Evolutionary conservation across 495 filamentous ascomycete species (phyloP).

Genomic region (Aspergillus asperescens): DNA sequence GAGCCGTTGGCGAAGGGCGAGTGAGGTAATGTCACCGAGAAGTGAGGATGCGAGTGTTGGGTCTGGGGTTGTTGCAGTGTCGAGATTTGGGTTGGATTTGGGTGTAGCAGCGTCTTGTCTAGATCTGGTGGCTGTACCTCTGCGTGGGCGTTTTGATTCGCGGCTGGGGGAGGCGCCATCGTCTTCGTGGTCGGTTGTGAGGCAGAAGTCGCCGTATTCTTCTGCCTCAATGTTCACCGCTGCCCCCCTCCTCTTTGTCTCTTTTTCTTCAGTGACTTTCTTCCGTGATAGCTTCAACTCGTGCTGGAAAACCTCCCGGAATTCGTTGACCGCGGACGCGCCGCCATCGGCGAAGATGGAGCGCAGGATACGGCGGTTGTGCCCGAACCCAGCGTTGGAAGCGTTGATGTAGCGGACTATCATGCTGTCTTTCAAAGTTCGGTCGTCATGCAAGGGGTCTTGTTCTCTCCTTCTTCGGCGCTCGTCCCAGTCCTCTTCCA

Average conservation of each 20-base stretch:
- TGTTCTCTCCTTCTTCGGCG: constrained; percentile 32
- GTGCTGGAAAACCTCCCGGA: constrained; percentile 54
- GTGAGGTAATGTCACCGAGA: constrained; percentile 52
- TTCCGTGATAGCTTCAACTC: constrained; percentile 44
- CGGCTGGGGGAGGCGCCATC: constrained; percentile 27
- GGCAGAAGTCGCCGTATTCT: constrained; percentile 52
- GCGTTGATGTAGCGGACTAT: constrained; percentile 50
- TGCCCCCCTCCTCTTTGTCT: constrained; percentile 36
- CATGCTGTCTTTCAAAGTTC: constrained; percentile 45
- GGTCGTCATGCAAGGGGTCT: constrained; percentile 12
- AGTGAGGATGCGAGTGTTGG: neutral
- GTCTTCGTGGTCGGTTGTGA: constrained; percentile 40
- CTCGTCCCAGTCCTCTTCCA: constrained; percentile 70
- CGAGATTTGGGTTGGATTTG: neutral
- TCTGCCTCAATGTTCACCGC: constrained; percentile 56
- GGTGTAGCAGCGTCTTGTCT: neutral
- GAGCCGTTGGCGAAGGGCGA: constrained; percentile 59
- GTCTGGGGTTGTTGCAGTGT: neutral
- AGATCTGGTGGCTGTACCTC: neutral
- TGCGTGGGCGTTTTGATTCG: constrained; percentile 22
- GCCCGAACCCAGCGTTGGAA: constrained; percentile 31
- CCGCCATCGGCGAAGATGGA: constrained; percentile 61
- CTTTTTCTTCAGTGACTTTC: constrained; percentile 18
- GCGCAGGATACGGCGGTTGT: constrained; percentile 50
- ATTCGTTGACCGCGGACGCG: constrained; percentile 45